These are phyloP conservation scores for Phytophthora tentaculata DNA, from an alignment of 352 stramenopile genomes.

Conservation along the genomic window DNA sequence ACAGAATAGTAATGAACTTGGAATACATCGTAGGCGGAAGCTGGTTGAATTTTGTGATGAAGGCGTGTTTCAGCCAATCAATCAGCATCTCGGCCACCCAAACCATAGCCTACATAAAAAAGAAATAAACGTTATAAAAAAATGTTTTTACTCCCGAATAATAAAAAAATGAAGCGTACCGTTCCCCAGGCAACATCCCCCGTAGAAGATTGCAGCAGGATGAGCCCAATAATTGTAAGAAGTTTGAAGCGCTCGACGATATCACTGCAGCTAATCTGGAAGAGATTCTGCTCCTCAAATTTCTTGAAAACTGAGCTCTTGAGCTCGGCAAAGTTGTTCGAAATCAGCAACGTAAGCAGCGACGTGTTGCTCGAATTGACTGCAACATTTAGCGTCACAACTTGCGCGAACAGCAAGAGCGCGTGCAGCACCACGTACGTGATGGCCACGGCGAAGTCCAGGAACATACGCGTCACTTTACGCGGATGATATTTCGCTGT, in stretches of 20 bases:
- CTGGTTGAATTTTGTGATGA: constrained; percentile 99
- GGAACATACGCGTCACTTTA: constrained; percentile 68
- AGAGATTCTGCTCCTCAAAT: constrained; percentile 95
- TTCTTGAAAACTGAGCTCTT: constrained; percentile 99
- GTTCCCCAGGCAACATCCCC: constrained; percentile 79
- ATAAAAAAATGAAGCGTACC: constrained; percentile 43
- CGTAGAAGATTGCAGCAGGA: constrained; percentile 91
- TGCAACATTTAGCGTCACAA: constrained; percentile 97
- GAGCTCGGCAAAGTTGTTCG: constrained; percentile 99
- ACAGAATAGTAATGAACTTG: constrained; percentile 96
- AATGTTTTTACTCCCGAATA: too few species aligned
- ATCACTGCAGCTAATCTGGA: constrained; percentile 98
- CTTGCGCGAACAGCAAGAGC: constrained; percentile 95
- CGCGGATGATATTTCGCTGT: constrained; percentile 83
- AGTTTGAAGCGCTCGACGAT: constrained; percentile 99
- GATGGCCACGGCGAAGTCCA: constrained; percentile 80
- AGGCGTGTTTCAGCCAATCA: constrained; percentile 99
- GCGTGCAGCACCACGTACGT: constrained; percentile 92
- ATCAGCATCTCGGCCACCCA: constrained; percentile 94
- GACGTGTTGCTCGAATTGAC: constrained; percentile 96
- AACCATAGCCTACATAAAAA: constrained; percentile 77
- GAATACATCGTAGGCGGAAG: constrained; percentile 94
- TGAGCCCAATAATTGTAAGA: constrained; percentile 94
- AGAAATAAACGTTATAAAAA: not conserved
- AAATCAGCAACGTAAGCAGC: constrained; percentile 94